phyloP scores from a whole-genome alignment of 768 basidiomycete species.

The Boletus sp. region DNA sequence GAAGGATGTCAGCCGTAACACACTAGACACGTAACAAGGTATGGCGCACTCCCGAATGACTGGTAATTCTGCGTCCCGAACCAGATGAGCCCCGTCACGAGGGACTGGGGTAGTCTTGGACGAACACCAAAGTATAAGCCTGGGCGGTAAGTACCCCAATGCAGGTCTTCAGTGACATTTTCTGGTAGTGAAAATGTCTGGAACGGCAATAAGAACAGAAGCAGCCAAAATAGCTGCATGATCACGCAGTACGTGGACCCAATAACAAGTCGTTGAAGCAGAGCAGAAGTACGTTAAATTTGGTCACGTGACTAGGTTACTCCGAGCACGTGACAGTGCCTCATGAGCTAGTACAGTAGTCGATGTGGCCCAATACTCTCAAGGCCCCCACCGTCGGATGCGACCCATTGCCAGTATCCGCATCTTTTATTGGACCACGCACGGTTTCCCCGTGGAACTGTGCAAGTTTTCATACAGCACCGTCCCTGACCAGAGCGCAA shows the following conservation, averaged over 20 bases:
- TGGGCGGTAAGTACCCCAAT: slow-evolving; percentile 83
- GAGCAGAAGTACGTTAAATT: not conserved
- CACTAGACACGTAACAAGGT: not conserved
- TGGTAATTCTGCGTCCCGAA: slow-evolving; percentile 85
- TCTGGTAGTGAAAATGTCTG: slow-evolving; percentile 16
- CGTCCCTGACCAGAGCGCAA: not conserved
- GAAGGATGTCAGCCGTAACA: slow-evolving; percentile 1
- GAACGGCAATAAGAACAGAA: slow-evolving; percentile 23
- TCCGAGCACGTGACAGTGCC: too few relatives aligned
- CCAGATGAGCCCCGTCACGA: slow-evolving; percentile 94
- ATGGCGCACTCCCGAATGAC: slow-evolving; percentile 58
- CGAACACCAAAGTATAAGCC: slow-evolving; percentile 94
- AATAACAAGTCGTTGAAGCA: not conserved
- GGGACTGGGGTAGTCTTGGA: slow-evolving; percentile 80
- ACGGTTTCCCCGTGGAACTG: not conserved
- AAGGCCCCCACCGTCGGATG: not conserved
- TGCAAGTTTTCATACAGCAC: not conserved
- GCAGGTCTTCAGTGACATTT: slow-evolving; percentile 40
- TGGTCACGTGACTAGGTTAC: not conserved
- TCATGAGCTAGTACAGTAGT: too few relatives aligned
- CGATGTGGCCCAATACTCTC: too few relatives aligned
- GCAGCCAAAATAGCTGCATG: slow-evolving; percentile 27
- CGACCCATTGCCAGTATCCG: not conserved
- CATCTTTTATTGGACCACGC: not conserved
- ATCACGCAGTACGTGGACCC: not conserved